Percentiles rank a stretch among this genome's conserved stretches.
Evolutionary conservation across 257 asterid genomes (phyloP).

Genomic region (Solanum ahanhuiri): DNA sequence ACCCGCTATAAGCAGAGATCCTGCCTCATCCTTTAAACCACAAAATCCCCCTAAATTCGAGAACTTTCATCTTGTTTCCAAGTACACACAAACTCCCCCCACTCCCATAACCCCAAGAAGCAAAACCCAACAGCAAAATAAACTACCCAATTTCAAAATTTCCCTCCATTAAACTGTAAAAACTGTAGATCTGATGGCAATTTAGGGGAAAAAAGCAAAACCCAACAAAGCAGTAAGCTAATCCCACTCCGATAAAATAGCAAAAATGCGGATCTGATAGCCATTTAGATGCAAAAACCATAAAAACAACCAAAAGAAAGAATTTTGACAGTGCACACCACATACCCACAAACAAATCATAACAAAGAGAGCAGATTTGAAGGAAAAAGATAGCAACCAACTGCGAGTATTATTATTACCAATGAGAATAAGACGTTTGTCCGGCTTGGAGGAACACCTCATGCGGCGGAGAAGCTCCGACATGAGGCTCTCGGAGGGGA

Average conservation of each 20-base stretch:
- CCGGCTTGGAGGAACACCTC: slow-evolving; percentile 70
- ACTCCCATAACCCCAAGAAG: background rate
- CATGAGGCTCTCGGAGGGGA: slow-evolving; percentile 65
- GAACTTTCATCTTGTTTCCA: background rate
- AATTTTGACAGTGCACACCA: background rate
- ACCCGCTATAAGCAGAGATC: background rate
- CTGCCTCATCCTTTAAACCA: background rate
- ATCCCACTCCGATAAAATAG: background rate
- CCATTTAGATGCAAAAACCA: background rate
- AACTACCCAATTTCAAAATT: background rate
- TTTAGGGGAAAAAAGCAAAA: background rate
- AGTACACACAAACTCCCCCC: background rate
- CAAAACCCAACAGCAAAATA: background rate
- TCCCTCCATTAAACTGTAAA: background rate
- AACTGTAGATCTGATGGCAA: background rate
- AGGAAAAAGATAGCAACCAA: background rate
- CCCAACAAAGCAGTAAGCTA: background rate
- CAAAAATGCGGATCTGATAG: background rate
- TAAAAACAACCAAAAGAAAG: background rate
- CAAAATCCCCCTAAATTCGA: background rate
- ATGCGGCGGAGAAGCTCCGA: slow-evolving; percentile 80
- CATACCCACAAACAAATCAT: background rate
- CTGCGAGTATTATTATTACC: slow-evolving; percentile 20
- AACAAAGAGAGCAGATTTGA: background rate
- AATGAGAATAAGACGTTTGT: slow-evolving; percentile 83